Conservation (phyloP, 129 eudicot species). For the Glebionis coronaria region DNA sequence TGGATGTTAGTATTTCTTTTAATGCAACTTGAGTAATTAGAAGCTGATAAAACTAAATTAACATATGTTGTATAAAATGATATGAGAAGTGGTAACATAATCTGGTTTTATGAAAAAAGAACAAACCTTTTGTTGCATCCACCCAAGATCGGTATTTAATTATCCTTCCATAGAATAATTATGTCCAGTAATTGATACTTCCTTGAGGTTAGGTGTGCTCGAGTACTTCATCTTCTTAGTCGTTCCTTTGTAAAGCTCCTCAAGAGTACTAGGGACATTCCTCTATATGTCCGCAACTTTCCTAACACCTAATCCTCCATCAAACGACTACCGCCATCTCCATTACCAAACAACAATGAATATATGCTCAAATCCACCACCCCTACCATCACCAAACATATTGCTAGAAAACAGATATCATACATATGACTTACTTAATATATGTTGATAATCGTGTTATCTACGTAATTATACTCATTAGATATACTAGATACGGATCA, state of each 20-base stretch:
- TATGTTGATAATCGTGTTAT: too few species aligned
- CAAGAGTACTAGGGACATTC: constrained; percentile 51
- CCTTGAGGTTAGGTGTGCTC: constrained; percentile 20
- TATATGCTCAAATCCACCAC: constrained; percentile 5
- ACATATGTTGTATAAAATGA: too few species aligned
- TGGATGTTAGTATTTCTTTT: too few species aligned
- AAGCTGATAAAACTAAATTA: too few species aligned
- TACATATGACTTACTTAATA: too few species aligned
- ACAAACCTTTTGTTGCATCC: constrained; percentile 27
- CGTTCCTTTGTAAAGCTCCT: constrained; percentile 61
- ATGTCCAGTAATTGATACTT: constrained; percentile 18
- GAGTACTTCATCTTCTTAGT: constrained; percentile 58
- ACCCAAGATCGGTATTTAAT: constrained; percentile 8
- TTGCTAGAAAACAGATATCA: constrained; percentile 31
- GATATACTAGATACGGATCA: too few species aligned
- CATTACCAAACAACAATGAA: constrained; percentile 14
- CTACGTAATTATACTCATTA: too few species aligned
- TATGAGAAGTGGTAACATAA: background rate
- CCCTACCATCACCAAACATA: constrained; percentile 38
- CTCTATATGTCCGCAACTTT: constrained; percentile 53
- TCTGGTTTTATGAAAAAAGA: background rate
- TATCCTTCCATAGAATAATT: constrained; percentile 20
- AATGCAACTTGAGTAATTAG: too few species aligned
- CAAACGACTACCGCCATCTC: constrained; percentile 25
- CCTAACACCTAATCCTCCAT: constrained; percentile 19